Percentiles rank a stretch among this genome's conserved stretches.
Evolutionary conservation across 176 grass and related monocot species (phyloP).

Genomic region (Carex kokanica): DNA sequence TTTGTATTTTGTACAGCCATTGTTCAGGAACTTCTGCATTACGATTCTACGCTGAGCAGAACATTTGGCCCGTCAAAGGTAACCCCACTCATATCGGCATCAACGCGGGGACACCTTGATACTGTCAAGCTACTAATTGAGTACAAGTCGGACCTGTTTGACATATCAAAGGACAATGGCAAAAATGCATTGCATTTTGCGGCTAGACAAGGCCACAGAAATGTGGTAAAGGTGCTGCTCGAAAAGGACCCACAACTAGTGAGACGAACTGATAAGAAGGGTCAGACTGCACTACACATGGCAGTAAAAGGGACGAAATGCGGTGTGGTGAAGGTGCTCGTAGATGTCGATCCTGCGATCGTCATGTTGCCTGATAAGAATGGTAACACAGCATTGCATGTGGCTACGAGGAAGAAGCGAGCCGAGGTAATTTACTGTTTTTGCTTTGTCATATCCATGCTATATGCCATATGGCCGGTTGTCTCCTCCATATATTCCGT

Average conservation of each 20-base stretch:
- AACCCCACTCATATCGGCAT: conserved; percentile 75
- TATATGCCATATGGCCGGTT: neutral
- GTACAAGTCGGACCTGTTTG: conserved; percentile 63
- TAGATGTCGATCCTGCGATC: conserved; percentile 86
- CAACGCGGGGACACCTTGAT: conserved; percentile 68
- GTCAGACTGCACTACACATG: conserved; percentile 94
- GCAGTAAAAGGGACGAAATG: conserved; percentile 91
- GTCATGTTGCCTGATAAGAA: conserved; percentile 97
- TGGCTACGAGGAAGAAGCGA: conserved; percentile 89
- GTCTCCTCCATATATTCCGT: neutral
- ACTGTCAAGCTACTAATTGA: conserved; percentile 63
- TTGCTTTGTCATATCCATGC: conserved; percentile 11
- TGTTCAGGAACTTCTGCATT: conserved; percentile 62
- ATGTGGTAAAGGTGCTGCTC: conserved; percentile 64
- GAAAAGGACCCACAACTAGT: conserved; percentile 85
- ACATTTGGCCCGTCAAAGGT: conserved; percentile 80
- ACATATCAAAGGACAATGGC: conserved; percentile 75
- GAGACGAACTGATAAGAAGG: conserved; percentile 81
- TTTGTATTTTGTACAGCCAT: conserved; percentile 39
- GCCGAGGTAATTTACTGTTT: conserved; percentile 49
- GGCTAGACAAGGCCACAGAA: conserved; percentile 67
- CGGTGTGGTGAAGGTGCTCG: conserved; percentile 75
- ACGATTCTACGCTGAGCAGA: conserved; percentile 53
- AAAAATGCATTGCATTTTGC: conserved; percentile 96
- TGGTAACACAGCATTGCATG: conserved; percentile 84